phyloP scores from a whole-genome alignment of 73 alveolate genomes.

The Paramecium primaurelia region DNA sequence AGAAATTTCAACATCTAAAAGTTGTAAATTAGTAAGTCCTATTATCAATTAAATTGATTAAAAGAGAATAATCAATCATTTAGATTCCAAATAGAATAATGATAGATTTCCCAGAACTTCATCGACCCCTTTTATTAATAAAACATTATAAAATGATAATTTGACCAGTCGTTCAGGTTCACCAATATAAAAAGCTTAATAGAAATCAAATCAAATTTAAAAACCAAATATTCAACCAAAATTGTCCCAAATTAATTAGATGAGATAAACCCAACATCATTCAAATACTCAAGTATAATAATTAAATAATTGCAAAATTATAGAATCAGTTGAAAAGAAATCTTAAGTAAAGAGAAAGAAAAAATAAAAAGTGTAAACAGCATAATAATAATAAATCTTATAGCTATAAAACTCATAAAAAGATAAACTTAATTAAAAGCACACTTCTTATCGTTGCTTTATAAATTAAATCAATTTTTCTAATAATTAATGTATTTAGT shows the following conservation, averaged over 20 bases:
- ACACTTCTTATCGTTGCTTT: conserved; percentile 41
- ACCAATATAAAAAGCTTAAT: background rate
- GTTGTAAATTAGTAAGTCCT: background rate
- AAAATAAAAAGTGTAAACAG: background rate
- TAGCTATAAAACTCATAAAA: background rate
- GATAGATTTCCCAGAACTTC: background rate
- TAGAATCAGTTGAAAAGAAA: background rate
- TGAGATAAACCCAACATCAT: background rate
- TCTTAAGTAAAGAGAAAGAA: background rate
- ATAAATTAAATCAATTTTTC: conserved; percentile 41
- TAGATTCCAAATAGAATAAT: background rate
- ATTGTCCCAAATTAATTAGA: background rate
- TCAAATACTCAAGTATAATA: background rate
- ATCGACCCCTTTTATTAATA: background rate
- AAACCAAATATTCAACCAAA: background rate
- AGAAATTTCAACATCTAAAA: background rate
- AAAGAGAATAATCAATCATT: background rate
- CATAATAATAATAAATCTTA: background rate
- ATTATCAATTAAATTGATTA: background rate
- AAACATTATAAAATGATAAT: background rate
- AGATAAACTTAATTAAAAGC: conserved; percentile 11
- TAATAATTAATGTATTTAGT: background rate
- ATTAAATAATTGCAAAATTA: background rate
- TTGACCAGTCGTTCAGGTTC: conserved; percentile 6
- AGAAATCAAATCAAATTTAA: background rate